phyloP scores from a whole-genome alignment of 495 filamentous ascomycete species.

The Aspergillus mulundensis region DNA sequence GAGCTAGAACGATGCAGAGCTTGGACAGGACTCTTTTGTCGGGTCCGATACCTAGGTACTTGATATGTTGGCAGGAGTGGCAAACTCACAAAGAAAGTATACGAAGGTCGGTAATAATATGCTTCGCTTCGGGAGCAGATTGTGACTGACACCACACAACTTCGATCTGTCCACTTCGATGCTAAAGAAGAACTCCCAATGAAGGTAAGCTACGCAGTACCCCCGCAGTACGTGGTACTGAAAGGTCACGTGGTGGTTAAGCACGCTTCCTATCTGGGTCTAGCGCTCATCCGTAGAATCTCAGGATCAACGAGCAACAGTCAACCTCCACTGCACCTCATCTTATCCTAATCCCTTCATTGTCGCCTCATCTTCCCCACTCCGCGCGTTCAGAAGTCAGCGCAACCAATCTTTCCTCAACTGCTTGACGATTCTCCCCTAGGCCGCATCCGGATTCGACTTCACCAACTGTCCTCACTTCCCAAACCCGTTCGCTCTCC shows the following conservation, averaged over 20 bases:
- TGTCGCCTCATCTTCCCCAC: neutral
- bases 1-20: no score
- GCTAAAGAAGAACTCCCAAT: no score
- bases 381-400: neutral
- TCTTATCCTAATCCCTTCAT: neutral
- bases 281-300: conserved; percentile 11
- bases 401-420: neutral
- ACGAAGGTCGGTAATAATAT: no score
- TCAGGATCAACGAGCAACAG: neutral
- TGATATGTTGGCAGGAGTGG: no score
- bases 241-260: neutral
- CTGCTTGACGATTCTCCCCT: neutral
- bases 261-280: conserved; percentile 7
- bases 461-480: neutral
- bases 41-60: no score
- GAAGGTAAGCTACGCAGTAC: no score
- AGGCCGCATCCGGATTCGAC: neutral
- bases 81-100: no score
- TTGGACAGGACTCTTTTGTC: no score
- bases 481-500: neutral
- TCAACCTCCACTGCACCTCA: neutral
- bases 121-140: no score
- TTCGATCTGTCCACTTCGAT: no score
- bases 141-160: no score
- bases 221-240: no score